phyloP scores from a whole-genome alignment of 106 monocot genomes.

The Phalaenopsis equestris region DNA sequence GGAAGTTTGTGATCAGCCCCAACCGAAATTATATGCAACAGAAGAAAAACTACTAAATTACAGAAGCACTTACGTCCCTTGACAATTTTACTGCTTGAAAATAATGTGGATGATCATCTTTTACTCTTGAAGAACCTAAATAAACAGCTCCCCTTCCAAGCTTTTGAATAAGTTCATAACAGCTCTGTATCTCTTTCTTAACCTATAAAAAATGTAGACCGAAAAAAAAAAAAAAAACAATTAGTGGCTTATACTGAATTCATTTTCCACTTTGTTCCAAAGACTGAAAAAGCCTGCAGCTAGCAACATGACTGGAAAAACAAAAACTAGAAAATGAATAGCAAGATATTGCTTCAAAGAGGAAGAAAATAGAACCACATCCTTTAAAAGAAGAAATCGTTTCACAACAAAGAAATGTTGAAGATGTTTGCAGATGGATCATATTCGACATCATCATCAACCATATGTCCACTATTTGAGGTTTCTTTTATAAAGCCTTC shows the following conservation, averaged over 20 bases:
- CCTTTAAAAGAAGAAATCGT: neutral
- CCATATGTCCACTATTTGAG: no score
- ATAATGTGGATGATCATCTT: constrained; percentile 49
- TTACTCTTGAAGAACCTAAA: constrained; percentile 79
- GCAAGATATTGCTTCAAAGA: neutral
- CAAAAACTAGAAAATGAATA: neutral
- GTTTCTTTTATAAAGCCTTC: no score
- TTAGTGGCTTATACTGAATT: neutral
- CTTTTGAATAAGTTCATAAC: constrained; percentile 64
- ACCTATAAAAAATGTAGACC: constrained; percentile 26
- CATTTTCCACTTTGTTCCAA: neutral
- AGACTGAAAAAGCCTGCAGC: neutral
- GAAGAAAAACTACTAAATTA: neutral
- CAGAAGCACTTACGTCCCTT: constrained; percentile 46
- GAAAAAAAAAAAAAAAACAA: neutral
- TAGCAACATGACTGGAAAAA: neutral
- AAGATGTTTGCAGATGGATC: no score
- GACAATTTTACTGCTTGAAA: constrained; percentile 53
- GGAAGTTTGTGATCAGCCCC: no score
- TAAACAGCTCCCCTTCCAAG: constrained; percentile 82
- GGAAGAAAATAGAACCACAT: neutral
- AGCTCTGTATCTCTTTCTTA: constrained; percentile 64
- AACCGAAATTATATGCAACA: no score
- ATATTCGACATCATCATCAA: no score
- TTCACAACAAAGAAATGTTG: no score